Evolutionary conservation across 306 rosid species (phyloP), one percentile per base, ranked within the genome.

Genomic region (Casuarina equisetifolia): DNA sequence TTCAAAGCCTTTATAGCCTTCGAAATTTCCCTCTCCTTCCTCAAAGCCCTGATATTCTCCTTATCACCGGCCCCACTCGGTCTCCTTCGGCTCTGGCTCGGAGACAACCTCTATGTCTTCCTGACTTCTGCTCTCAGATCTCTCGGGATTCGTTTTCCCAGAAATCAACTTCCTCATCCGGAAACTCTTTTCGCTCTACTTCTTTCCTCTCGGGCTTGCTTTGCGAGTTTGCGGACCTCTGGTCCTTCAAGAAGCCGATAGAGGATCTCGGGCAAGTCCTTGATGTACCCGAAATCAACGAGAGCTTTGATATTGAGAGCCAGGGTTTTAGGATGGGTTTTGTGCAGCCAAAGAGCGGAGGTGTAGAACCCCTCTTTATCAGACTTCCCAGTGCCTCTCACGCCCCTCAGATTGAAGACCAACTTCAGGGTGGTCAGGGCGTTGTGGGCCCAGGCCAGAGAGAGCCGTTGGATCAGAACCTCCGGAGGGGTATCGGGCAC

Each of bases 361-460:
- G 55, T 13, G 9, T 74, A 74, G 35, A 74, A 58, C 3, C 69
- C 68, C 12, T 73, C 54, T 19, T 57, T 74, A 64, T 74, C 77
- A 4, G 77, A 57, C 38, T 74, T 74, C 15, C 78, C 78, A 2
- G 72, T 75, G 10, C 79, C 79, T 49, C 79, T 63, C 7, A 75
- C 79, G 9, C 79, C 79, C 17, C 72, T 35, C 0, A 75, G 79
- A 38, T 75, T 75, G 61, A 49, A 75, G 2, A 75, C 19, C 32
- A 75, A n/a, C 38, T 75, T 75, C 50, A 48, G 72, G 2, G 79
- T 75, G 46, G 19, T 5, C n/a, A 46, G 53, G 2, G 79, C 49
- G 13, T 75, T 62, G n/a, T 48, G 67, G n/a, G 70, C 20, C 79
- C 79, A 75, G 3, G 79, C 72, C 19, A 63, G 0, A 17, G n/a